Conservation (phyloP, 345 rosid genomes). For the Populus euphratica region DNA sequence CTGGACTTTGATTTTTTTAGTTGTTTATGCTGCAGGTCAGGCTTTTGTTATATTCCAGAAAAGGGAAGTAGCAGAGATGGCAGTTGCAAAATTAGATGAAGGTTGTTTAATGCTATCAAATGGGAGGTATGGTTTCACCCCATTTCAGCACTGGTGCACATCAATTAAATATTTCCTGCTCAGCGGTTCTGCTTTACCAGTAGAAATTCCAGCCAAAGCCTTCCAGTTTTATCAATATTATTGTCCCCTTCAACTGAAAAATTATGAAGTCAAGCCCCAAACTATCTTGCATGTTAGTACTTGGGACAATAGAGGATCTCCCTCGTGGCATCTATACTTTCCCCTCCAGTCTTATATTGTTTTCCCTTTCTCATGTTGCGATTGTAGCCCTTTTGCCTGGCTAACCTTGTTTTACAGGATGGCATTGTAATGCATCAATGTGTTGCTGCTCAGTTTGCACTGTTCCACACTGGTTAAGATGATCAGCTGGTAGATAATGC, state of each 20-base stretch:
- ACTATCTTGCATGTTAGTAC: background rate
- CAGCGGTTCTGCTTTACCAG: background rate
- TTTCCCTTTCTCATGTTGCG: background rate
- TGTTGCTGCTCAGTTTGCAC: background rate
- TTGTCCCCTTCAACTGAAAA: background rate
- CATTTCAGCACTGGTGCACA: background rate
- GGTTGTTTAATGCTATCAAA: constrained; percentile 69
- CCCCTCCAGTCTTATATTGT: background rate
- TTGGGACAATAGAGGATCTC: background rate
- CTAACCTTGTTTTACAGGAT: background rate
- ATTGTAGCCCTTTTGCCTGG: background rate
- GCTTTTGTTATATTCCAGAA: constrained; percentile 68
- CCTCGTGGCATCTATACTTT: background rate
- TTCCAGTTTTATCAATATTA: background rate
- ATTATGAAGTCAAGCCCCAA: background rate
- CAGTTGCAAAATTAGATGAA: constrained; percentile 42
- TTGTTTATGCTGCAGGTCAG: constrained; percentile 49
- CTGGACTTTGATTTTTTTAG: constrained; percentile 2
- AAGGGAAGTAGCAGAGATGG: constrained; percentile 58
- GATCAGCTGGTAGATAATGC: too few species aligned
- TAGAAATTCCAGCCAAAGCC: background rate
- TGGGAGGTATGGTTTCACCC: constrained; percentile 55
- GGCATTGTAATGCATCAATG: background rate
- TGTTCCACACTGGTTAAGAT: background rate
- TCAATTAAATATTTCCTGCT: background rate